Evolutionary conservation across 768 basidiomycete species (phyloP).

Genomic region (Pleurotus pulmonarius): DNA sequence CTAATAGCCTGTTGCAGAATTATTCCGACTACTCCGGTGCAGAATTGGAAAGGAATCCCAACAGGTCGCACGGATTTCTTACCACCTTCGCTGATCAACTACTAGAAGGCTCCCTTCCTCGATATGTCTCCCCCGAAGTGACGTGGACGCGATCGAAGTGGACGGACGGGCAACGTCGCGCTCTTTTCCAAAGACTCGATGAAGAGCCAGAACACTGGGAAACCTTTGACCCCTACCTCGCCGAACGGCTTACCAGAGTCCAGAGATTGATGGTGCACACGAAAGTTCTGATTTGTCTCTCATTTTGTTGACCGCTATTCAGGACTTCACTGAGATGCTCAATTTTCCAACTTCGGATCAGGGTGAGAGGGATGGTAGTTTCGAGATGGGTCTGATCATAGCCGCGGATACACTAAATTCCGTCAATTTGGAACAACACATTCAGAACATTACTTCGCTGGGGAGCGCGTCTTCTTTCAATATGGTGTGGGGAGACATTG

Average conservation of each 20-base stretch:
- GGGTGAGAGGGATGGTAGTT: background rate
- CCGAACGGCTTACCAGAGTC: background rate
- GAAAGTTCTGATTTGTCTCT: no score
- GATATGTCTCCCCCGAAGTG: background rate
- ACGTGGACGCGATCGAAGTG: no score
- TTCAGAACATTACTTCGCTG: background rate
- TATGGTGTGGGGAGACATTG: background rate
- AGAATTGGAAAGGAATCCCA: background rate
- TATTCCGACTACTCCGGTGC: background rate
- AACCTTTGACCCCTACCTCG: background rate
- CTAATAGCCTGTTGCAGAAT: background rate
- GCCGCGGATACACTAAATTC: background rate
- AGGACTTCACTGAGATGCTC: background rate
- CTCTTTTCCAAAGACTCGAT: background rate
- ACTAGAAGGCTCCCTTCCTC: background rate
- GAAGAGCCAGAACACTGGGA: background rate
- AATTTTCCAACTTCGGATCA: background rate
- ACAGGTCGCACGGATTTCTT: background rate
- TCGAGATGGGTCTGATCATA: background rate
- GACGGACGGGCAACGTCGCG: background rate
- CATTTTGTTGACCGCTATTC: no score
- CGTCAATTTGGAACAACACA: background rate
- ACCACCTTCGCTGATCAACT: background rate
- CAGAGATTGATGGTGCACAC: background rate
- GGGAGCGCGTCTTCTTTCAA: background rate